A percentile compares a stretch with the other conserved stretches of the same genome.
phyloP scores from a whole-genome alignment of 2,329 filamentous ascomycete genomes.

The Rhynchosporium secalis region DNA sequence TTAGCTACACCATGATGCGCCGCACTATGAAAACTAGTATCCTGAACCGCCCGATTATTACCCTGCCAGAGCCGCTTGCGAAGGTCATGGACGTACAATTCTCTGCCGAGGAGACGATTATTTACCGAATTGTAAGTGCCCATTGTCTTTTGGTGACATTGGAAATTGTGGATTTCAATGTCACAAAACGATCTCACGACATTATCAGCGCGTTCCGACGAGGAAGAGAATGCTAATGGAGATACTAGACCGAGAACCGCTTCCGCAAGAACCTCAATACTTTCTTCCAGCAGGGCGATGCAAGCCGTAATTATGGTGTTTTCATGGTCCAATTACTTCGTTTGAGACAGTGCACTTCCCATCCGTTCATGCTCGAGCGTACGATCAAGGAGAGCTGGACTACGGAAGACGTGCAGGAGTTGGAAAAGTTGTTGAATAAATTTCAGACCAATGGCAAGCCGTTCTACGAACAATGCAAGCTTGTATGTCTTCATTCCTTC shows the following conservation, averaged over 20 bases:
- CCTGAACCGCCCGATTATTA: slow-evolving; percentile 54
- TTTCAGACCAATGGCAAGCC: slow-evolving; percentile 18
- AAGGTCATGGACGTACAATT: slow-evolving; percentile 48
- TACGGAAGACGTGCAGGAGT: slow-evolving; percentile 31
- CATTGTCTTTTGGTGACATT: background rate
- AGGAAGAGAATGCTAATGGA: background rate
- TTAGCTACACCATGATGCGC: slow-evolving; percentile 51
- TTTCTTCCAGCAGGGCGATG: slow-evolving; percentile 29
- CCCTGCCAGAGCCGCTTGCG: slow-evolving; percentile 51
- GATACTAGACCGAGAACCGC: slow-evolving; percentile 42
- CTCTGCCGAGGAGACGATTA: slow-evolving; percentile 50
- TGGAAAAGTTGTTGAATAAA: slow-evolving; percentile 22
- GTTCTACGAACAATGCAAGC: slow-evolving; percentile 37
- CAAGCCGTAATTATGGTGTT: slow-evolving; percentile 28
- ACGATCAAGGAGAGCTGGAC: slow-evolving; percentile 38
- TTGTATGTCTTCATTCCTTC: slow-evolving; percentile 14
- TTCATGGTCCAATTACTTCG: slow-evolving; percentile 40
- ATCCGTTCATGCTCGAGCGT: slow-evolving; percentile 39
- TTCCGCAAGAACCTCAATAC: slow-evolving; percentile 36
- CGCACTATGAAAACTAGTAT: slow-evolving; percentile 55
- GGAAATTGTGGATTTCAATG: background rate
- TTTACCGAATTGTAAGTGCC: slow-evolving; percentile 56
- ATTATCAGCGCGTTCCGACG: background rate
- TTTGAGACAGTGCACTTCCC: slow-evolving; percentile 38
- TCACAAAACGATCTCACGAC: background rate